Evolutionary conservation across 2,329 filamentous ascomycete genomes (phyloP).

Genomic region (Cadophora sp.): DNA sequence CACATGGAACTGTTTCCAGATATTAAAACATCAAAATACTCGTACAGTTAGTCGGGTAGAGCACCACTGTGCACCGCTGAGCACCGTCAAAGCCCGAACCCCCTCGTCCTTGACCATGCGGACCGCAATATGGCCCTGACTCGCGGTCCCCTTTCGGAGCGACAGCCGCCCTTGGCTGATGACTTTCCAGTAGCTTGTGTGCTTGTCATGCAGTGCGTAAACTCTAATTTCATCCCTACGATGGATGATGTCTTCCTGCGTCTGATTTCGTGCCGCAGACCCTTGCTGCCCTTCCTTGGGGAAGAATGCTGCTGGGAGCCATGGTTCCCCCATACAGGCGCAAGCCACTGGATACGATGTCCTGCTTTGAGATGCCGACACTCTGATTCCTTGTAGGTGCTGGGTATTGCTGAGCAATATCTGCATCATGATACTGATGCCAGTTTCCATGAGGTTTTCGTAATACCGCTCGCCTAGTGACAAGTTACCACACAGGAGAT

Average conservation of each 20-base stretch:
- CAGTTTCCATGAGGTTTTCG: too few relatives aligned
- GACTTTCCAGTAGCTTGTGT: slow-evolving; percentile 15
- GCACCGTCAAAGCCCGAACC: slow-evolving; percentile 8
- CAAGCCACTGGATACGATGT: background rate
- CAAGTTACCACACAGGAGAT: background rate
- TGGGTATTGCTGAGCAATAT: background rate
- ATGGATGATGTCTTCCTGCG: slow-evolving; percentile 10
- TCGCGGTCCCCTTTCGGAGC: slow-evolving; percentile 12
- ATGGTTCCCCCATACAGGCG: background rate
- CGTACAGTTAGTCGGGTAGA: too few relatives aligned
- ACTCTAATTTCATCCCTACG: slow-evolving; percentile 15
- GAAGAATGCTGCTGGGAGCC: background rate
- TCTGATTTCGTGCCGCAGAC: slow-evolving; percentile 1
- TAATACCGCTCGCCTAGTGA: background rate
- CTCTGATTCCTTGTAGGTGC: background rate
- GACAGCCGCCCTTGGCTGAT: slow-evolving; percentile 17
- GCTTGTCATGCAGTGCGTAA: slow-evolving; percentile 21
- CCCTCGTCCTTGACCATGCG: background rate
- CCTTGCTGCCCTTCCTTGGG: background rate
- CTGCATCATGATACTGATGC: background rate
- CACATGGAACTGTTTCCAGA: slow-evolving; percentile 3
- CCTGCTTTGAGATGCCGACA: background rate
- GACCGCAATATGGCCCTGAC: slow-evolving; percentile 18
- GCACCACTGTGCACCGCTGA: too few relatives aligned
- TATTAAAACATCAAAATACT: slow-evolving; percentile 1